Conservation (phyloP, 306 rosid species). For the Cicer pinnatifidum region DNA sequence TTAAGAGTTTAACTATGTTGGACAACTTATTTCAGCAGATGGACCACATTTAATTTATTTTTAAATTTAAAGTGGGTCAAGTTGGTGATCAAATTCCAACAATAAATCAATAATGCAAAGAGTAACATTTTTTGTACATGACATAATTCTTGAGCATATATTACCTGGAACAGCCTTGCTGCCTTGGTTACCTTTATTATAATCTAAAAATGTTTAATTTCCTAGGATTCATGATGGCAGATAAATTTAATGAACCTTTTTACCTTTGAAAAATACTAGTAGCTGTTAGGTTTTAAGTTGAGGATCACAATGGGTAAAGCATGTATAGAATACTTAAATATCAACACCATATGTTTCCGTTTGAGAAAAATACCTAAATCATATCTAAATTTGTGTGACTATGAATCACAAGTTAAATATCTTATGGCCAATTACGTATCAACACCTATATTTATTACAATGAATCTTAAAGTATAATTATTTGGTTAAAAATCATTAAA, state of each 20-base stretch:
- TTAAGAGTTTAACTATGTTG: too few species aligned
- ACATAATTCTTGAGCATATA: constrained; percentile 27
- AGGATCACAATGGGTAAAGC: neutral
- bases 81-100: constrained; percentile 32
- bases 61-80: constrained; percentile 14
- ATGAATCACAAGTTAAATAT: too few species aligned
- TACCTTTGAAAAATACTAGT: constrained; percentile 30
- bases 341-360: neutral
- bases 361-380: neutral
- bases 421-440: too few species aligned
- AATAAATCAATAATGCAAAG: too few species aligned
- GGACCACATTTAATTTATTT: constrained; percentile 10
- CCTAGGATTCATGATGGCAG: too few species aligned
- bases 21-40: neutral
- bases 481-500: too few species aligned
- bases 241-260: constrained; percentile 25
- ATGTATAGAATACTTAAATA: neutral
- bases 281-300: neutral
- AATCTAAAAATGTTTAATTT: constrained; percentile 11
- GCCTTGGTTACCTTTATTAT: neutral
- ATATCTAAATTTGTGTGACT: too few species aligned
- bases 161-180: neutral
- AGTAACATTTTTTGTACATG: neutral
- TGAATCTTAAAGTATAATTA: too few species aligned
- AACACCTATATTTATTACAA: too few species aligned